A percentile compares a stretch with the other conserved stretches of the same genome.
Evolutionary conservation across 2,329 filamentous ascomycete species (phyloP).

Genomic region (Rhinocladiella similis): DNA sequence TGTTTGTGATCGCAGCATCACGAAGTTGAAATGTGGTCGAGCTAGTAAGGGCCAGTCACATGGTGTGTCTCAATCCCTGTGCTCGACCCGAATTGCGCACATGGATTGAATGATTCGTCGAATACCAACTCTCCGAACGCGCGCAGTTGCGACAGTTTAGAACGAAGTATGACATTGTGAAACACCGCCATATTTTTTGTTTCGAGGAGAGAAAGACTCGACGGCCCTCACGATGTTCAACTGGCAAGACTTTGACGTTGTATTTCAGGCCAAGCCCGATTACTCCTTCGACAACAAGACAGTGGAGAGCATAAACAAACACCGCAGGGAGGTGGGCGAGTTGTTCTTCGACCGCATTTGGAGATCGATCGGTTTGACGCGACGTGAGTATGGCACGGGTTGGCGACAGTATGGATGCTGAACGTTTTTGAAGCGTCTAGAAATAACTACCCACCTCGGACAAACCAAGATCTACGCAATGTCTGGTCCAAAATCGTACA

Average conservation of each 20-base stretch:
- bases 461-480: constrained; percentile 64
- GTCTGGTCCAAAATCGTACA: constrained; percentile 71
- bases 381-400: constrained; percentile 52
- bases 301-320: constrained; percentile 63
- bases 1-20: too few species aligned
- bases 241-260: constrained; percentile 65
- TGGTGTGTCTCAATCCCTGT: neutral
- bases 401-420: neutral
- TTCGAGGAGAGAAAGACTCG: neutral
- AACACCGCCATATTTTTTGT: neutral
- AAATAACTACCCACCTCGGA: constrained; percentile 73
- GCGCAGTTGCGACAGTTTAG: neutral
- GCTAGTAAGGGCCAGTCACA: neutral
- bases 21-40: too few species aligned
- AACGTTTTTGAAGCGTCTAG: constrained; percentile 45
- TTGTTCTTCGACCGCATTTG: constrained; percentile 81
- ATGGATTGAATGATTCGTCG: neutral
- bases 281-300: constrained; percentile 64
- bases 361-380: constrained; percentile 66
- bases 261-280: constrained; percentile 63
- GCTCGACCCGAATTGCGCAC: neutral
- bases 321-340: constrained; percentile 66
- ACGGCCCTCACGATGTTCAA: constrained; percentile 54
- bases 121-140: neutral
- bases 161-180: neutral